Base-by-base conservation (phyloP, 192 early-diverging fungal genomes). In the Powellomyces hirtus region DNA sequence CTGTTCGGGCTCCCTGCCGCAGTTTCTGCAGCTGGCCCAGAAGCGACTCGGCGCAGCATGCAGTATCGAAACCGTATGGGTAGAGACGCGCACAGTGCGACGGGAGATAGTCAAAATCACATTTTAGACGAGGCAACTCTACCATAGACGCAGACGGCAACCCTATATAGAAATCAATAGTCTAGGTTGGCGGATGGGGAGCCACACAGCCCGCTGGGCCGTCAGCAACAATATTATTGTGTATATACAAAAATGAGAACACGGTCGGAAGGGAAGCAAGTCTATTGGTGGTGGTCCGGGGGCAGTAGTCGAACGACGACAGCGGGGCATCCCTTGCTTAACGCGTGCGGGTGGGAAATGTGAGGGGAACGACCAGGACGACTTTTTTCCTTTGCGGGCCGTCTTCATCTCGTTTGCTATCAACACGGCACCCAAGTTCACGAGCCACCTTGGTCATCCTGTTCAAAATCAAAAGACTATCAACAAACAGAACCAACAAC, bases 1-100 rank as follows among this genome's bases (percentile, higher is more conserved):
- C 24, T 93, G 94, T 1, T 85, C 89, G 27, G 96, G 96, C 5
- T 89, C 90, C 20, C 82, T 95, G 31, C 75, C 89, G 18, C 77
- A 88, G 38, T 97, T 97, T 73, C 70, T 85, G 35, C 64, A 81
- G 56, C 75, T 89, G 26, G 84, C 94, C 20, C 60, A 76, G 26
- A 64, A 70, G 29, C 81, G 83, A 34, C n/a, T n/a, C n/a, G 77
- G 78, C 10, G 7, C 14, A 3, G 73, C 82, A 18, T 88, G 88
- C 69, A 60, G 80, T 37, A 63, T 84, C 4, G 80, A 84, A 34
- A 82, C 79, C 22, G 86, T 92, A 14, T 88, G 83, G 77, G 81
- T 81, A 22, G 80, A 79, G 34, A 79, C 81, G 18, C 78, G 77
- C 26, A 82, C 84, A 51, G 89, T 92, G 56, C 67, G 80, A 52